Conservation (phyloP, 805 yeast species). For the Saccharomycopsis fermentans region DNA sequence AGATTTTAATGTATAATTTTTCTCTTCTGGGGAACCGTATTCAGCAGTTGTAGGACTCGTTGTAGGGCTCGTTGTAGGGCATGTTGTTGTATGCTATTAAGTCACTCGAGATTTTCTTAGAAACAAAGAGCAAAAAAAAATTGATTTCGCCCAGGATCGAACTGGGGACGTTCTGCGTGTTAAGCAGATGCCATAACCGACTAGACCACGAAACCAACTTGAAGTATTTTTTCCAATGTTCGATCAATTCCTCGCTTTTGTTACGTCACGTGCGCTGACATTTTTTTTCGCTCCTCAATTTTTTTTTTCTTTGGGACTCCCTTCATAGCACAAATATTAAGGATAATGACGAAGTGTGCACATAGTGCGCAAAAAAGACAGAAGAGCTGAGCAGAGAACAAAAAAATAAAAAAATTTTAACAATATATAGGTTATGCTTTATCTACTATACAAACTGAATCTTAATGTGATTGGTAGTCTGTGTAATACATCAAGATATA, state of each 20-base stretch:
- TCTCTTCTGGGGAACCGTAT: not conserved
- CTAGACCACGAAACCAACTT: slow-evolving; percentile 92
- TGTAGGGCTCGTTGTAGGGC: too few relatives aligned
- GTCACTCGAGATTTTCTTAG: too few relatives aligned
- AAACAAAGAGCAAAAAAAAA: too few relatives aligned
- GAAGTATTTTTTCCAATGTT: too few relatives aligned
- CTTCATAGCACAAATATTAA: not conserved
- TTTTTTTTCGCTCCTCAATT: not conserved
- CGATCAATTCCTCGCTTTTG: too few relatives aligned
- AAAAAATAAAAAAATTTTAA: not conserved
- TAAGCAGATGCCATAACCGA: slow-evolving; percentile 99
- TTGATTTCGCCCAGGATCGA: slow-evolving; percentile 99
- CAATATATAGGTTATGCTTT: not conserved
- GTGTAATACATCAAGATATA: not conserved
- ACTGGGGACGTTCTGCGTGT: slow-evolving; percentile 99
- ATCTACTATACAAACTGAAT: not conserved
- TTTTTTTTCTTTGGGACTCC: not conserved
- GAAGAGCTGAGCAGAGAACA: slow-evolving; percentile 1
- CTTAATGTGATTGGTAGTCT: not conserved
- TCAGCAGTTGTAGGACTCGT: too few relatives aligned
- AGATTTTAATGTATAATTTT: not conserved
- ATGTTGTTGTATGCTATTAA: too few relatives aligned
- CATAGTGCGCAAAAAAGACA: not conserved
- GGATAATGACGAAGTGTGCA: not conserved
- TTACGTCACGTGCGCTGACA: not conserved